Conservation (phyloP, 1,139 yeast genomes). For the Candida gigantensis region DNA sequence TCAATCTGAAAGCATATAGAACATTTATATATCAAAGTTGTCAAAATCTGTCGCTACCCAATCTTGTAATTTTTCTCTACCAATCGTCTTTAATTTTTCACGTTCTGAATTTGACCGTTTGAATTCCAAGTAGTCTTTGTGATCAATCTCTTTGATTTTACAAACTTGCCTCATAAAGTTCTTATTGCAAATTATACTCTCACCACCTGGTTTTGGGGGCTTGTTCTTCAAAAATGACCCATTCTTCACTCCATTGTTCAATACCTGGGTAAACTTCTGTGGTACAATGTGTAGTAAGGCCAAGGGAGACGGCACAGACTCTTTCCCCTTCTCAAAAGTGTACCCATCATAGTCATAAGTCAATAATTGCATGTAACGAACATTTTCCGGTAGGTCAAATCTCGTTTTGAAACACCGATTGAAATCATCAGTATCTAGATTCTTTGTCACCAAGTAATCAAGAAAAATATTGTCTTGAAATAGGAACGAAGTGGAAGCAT, state of each 20-base stretch:
- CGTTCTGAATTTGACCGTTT: conserved; percentile 27
- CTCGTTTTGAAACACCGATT: conserved; percentile 53
- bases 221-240: conserved; percentile 49
- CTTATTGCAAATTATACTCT: conserved; percentile 39
- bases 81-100: conserved; percentile 24
- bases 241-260: conserved; percentile 55
- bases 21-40: conserved; percentile 31
- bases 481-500: conserved; percentile 46
- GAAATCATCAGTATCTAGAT: conserved; percentile 37
- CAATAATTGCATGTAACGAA: conserved; percentile 22
- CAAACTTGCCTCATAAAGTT: conserved; percentile 21
- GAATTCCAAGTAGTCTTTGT: conserved; percentile 26
- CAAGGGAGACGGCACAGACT: conserved; percentile 34
- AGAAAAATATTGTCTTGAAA: conserved; percentile 44
- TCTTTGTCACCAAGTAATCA: conserved; percentile 50
- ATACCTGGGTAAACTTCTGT: conserved; percentile 34
- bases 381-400: conserved; percentile 17
- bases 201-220: conserved; percentile 48
- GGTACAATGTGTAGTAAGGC: conserved; percentile 36
- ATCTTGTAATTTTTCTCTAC: conserved; percentile 22
- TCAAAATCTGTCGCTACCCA: conserved; percentile 38
- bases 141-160: conserved; percentile 1
- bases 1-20: too few relatives aligned
- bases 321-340: conserved; percentile 24
- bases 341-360: conserved; percentile 26